phyloP scores from a whole-genome alignment of 31 red algal species.

The Pterothamnion heteromorphum region DNA sequence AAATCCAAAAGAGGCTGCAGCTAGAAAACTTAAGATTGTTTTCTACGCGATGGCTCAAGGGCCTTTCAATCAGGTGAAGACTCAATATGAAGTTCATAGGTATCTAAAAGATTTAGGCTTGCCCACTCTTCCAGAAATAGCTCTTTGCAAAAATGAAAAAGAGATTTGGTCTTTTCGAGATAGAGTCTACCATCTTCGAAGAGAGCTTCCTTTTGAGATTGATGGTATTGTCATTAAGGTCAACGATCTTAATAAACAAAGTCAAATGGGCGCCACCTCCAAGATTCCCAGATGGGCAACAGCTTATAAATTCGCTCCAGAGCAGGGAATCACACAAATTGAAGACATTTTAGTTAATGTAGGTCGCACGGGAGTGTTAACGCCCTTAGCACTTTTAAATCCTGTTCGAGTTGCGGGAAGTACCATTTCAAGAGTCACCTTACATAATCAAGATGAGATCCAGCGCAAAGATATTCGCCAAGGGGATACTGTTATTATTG shows the following conservation, averaged over 20 bases:
- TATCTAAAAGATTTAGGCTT: slow-evolving; percentile 59
- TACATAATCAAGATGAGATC: slow-evolving; percentile 79
- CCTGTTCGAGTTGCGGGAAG: slow-evolving; percentile 68
- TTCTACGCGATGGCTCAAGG: slow-evolving; percentile 48
- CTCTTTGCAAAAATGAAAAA: slow-evolving; percentile 30
- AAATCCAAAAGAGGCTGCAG: slow-evolving; percentile 54
- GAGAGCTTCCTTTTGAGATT: background rate
- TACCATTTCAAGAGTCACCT: slow-evolving; percentile 65
- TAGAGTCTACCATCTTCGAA: slow-evolving; percentile 30
- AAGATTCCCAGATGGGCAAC: slow-evolving; percentile 62
- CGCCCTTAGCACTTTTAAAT: slow-evolving; percentile 72
- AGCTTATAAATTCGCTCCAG: slow-evolving; percentile 72
- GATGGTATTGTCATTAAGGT: slow-evolving; percentile 82
- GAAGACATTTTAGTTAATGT: slow-evolving; percentile 68
- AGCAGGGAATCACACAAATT: slow-evolving; percentile 54
- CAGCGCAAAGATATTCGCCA: slow-evolving; percentile 51
- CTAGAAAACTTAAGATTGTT: slow-evolving; percentile 60
- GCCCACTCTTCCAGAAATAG: slow-evolving; percentile 47
- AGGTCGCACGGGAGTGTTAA: slow-evolving; percentile 71
- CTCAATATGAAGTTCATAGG: slow-evolving; percentile 47
- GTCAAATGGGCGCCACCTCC: slow-evolving; percentile 58
- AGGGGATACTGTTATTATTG: slow-evolving; percentile 64
- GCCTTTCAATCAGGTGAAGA: slow-evolving; percentile 14
- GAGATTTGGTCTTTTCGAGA: slow-evolving; percentile 50
- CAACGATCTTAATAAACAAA: slow-evolving; percentile 49